Conservation (phyloP, 805 yeast species). For the Yarrowia sp. region DNA sequence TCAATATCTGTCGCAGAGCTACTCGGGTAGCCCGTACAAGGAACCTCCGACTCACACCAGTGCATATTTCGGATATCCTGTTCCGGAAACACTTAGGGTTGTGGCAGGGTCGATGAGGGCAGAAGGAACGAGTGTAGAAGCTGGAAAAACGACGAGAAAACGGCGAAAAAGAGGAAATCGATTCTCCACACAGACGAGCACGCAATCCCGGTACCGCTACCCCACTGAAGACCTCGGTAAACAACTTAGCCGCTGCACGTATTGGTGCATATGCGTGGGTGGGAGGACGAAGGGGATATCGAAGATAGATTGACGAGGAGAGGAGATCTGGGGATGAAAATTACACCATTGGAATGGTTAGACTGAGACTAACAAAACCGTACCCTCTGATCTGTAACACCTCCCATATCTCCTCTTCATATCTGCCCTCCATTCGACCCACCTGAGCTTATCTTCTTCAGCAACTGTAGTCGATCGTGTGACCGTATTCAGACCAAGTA, state of each 20-base stretch:
- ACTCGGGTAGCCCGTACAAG: background rate
- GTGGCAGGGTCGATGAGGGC: background rate
- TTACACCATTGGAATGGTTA: background rate
- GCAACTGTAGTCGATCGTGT: slow-evolving; percentile 17
- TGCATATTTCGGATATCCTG: slow-evolving; percentile 11
- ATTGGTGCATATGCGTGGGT: background rate
- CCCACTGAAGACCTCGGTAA: slow-evolving; percentile 15
- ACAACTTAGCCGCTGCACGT: slow-evolving; percentile 10
- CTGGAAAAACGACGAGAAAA: background rate
- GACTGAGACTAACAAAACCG: background rate
- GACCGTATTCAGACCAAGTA: background rate
- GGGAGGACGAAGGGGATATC: background rate
- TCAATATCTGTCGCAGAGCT: background rate
- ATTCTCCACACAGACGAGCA: background rate
- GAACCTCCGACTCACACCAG: background rate
- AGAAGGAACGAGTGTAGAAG: no score
- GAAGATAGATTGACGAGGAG: no score
- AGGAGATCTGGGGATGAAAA: background rate
- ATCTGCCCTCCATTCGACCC: background rate
- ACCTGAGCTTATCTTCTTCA: slow-evolving; percentile 10
- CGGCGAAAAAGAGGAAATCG: background rate
- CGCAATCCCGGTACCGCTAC: background rate
- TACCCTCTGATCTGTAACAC: background rate
- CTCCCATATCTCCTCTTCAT: background rate
- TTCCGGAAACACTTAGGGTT: background rate